A percentile compares a stretch with the other conserved stretches of the same genome.
These are phyloP conservation scores for Jimgerdemannia lactiflua DNA, from an alignment of 192 early-diverging fungal species.

Conservation along the genomic window DNA sequence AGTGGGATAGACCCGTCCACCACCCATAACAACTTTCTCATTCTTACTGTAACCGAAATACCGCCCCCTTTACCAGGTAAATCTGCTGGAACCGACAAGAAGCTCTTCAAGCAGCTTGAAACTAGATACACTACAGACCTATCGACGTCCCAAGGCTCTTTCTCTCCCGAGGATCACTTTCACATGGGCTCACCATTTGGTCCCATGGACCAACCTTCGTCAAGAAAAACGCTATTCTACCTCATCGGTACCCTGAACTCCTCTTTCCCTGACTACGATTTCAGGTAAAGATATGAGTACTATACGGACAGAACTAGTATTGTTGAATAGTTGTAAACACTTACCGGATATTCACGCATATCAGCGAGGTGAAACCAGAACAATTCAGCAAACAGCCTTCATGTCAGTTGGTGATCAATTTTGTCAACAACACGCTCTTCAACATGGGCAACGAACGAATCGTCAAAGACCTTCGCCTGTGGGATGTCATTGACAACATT, in stretches of 20 bases:
- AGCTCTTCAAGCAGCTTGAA: conserved; percentile 87
- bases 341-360: not conserved
- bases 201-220: conserved; percentile 80
- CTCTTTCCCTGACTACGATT: conserved; percentile 97
- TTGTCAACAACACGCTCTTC: conserved; percentile 82
- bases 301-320: not conserved
- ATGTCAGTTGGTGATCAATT: conserved; percentile 69
- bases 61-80: conserved; percentile 62
- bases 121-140: conserved; percentile 73
- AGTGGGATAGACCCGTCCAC: not conserved
- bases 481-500: conserved; percentile 84
- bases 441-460: conserved; percentile 73
- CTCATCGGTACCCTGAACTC: conserved; percentile 95
- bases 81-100: conserved; percentile 88
- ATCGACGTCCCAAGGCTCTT: conserved; percentile 55
- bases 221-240: conserved; percentile 89
- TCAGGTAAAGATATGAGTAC: conserved; percentile 45
- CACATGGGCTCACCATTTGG: conserved; percentile 83
- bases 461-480: conserved; percentile 68
- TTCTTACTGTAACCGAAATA: not conserved
- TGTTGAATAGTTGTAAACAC: conserved; percentile 1
- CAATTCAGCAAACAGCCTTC: conserved; percentile 78
- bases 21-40: not conserved
- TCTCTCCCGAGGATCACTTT: conserved; percentile 54
- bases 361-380: conserved; percentile 77